Evolutionary conservation across 768 basidiomycete genomes (phyloP).

Genomic region (Lactarius trivialis): DNA sequence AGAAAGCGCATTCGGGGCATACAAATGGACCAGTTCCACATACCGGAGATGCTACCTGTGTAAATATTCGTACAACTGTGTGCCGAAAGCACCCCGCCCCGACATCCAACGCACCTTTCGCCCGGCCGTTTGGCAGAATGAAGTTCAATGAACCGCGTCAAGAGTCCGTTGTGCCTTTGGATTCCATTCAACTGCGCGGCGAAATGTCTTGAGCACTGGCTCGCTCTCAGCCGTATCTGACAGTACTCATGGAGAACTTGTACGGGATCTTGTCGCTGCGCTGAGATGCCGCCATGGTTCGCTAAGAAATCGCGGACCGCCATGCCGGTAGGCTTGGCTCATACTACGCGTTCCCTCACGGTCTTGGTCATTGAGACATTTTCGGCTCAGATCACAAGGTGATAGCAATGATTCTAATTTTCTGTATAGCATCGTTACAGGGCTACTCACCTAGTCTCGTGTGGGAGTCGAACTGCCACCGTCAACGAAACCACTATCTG

Average conservation of each 20-base stretch:
- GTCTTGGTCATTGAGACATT: too few relatives aligned
- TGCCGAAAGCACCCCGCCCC: too few relatives aligned
- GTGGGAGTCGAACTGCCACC: too few relatives aligned
- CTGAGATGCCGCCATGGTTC: slow-evolving; percentile 12
- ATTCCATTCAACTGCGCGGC: slow-evolving; percentile 53
- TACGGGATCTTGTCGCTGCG: slow-evolving; percentile 11
- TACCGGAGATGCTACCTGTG: slow-evolving; percentile 49
- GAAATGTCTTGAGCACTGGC: slow-evolving; percentile 44
- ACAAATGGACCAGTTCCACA: slow-evolving; percentile 69
- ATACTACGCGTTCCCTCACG: too few relatives aligned
- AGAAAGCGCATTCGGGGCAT: slow-evolving; percentile 64
- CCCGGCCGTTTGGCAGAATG: slow-evolving; percentile 54
- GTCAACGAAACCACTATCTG: too few relatives aligned
- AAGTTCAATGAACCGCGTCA: slow-evolving; percentile 37
- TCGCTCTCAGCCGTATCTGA: slow-evolving; percentile 30
- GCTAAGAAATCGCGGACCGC: slow-evolving; percentile 2
- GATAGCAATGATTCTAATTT: too few relatives aligned
- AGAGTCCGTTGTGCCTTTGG: slow-evolving; percentile 41
- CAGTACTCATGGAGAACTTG: slow-evolving; percentile 26
- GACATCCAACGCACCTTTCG: slow-evolving; percentile 47
- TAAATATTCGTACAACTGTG: not conserved
- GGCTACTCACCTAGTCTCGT: too few relatives aligned
- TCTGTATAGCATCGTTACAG: too few relatives aligned
- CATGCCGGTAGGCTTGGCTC: not conserved
- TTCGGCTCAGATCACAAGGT: too few relatives aligned